Conservation (phyloP, 768 basidiomycete genomes). For the Solioccasus polychromus region DNA sequence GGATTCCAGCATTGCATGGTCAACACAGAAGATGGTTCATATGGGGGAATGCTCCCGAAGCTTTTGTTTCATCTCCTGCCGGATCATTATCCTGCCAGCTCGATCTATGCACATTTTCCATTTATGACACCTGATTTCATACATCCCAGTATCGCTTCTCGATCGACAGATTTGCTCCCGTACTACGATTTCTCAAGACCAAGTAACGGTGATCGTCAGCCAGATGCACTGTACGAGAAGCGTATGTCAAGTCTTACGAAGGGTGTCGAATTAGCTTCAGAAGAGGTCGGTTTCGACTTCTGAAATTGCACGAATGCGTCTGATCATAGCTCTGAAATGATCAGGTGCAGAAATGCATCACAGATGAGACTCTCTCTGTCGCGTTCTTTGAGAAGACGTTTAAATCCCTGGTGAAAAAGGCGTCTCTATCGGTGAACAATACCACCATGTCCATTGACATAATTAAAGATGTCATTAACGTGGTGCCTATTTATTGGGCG, state of each 20-base stretch:
- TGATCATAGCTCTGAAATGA: not conserved
- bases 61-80: slow-evolving; percentile 73
- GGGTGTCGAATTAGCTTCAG: not conserved
- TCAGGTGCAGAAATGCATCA: slow-evolving; percentile 15
- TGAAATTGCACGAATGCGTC: not conserved
- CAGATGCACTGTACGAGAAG: slow-evolving; percentile 7
- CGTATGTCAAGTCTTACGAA: slow-evolving; percentile 20
- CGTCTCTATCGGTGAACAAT: slow-evolving; percentile 5
- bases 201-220: not conserved
- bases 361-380: slow-evolving; percentile 10
- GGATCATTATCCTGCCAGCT: slow-evolving; percentile 59
- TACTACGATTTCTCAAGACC: slow-evolving; percentile 67
- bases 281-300: slow-evolving; percentile 11
- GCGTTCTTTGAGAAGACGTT: slow-evolving; percentile 11
- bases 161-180: slow-evolving; percentile 27
- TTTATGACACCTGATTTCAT: slow-evolving; percentile 58
- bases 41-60: slow-evolving; percentile 71
- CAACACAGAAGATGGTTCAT: slow-evolving; percentile 64
- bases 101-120: slow-evolving; percentile 77
- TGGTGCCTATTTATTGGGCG: slow-evolving; percentile 60
- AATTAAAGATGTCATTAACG: slow-evolving; percentile 64
- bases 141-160: slow-evolving; percentile 42
- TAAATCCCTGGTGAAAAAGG: slow-evolving; percentile 7
- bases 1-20: slow-evolving; percentile 71
- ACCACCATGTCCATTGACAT: slow-evolving; percentile 47